These are phyloP conservation scores for Tuber indicum DNA, from an alignment of 495 filamentous ascomycete genomes.

Conservation along the genomic window DNA sequence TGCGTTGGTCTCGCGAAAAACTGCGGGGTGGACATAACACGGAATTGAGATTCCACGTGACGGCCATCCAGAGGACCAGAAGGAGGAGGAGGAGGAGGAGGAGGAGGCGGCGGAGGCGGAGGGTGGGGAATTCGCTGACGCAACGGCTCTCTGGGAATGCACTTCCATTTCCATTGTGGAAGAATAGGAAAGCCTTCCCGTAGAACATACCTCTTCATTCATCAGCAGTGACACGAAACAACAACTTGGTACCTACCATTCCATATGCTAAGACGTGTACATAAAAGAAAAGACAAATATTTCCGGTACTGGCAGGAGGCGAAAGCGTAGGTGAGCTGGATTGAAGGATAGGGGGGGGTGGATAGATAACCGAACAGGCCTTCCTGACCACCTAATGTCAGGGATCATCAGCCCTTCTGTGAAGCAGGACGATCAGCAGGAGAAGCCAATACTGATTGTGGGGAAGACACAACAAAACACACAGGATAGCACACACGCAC, in stretches of 20 bases:
- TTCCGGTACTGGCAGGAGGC: conserved; percentile 14
- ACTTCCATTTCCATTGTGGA: conserved; percentile 5
- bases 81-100: not conserved
- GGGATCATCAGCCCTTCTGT: conserved; percentile 23
- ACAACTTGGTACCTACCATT: conserved; percentile 24
- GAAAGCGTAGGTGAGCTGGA: conserved; percentile 24
- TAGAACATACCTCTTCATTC: conserved; percentile 7
- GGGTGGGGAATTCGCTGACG: not conserved
- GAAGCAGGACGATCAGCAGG: conserved; percentile 23
- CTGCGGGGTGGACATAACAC: conserved; percentile 17
- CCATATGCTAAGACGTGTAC: conserved; percentile 19
- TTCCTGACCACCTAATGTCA: conserved; percentile 22
- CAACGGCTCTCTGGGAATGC: conserved; percentile 10
- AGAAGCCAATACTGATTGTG: conserved; percentile 29
- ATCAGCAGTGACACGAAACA: conserved; percentile 9
- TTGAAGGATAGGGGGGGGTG: conserved; percentile 18
- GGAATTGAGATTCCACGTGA: conserved; percentile 30
- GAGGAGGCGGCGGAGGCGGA: not conserved
- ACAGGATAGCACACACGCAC: conserved; percentile 29
- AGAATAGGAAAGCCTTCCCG: conserved; percentile 11
- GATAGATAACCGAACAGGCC: conserved; percentile 35
- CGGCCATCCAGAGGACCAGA: conserved; percentile 5
- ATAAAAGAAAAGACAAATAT: conserved; percentile 24
- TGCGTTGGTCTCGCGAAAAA: conserved; percentile 17
- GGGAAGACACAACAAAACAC: conserved; percentile 33